These are phyloP conservation scores for Venturia effusa DNA, from an alignment of 2,329 filamentous ascomycete species.

Conservation along the genomic window DNA sequence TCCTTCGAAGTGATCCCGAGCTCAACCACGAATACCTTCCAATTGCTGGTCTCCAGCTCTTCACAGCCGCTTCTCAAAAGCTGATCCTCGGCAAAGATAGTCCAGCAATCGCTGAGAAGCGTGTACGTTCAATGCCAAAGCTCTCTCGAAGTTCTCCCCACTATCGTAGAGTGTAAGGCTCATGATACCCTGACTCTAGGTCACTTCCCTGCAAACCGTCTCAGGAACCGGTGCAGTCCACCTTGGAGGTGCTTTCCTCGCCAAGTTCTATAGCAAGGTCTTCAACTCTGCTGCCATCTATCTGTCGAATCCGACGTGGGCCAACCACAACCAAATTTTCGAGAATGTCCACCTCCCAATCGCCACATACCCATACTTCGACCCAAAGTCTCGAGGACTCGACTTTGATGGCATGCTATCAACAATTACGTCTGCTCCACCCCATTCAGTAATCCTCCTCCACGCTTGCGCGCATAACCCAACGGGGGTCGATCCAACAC, in stretches of 20 bases:
- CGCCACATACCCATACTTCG: constrained; percentile 89
- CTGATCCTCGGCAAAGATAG: constrained; percentile 74
- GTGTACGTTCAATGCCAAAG: constrained; percentile 35
- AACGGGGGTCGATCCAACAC: constrained; percentile 88
- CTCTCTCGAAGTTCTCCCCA: background rate
- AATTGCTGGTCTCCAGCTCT: constrained; percentile 76
- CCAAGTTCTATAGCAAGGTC: constrained; percentile 65
- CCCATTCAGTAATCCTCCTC: constrained; percentile 76
- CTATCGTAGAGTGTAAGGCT: background rate
- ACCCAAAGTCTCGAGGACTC: constrained; percentile 74
- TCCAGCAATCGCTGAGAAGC: constrained; percentile 73
- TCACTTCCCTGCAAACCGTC: constrained; percentile 80
- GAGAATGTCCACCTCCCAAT: constrained; percentile 71
- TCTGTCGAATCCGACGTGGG: constrained; percentile 93
- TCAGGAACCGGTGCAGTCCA: constrained; percentile 95
- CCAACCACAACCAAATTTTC: constrained; percentile 98
- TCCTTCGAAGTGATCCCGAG: constrained; percentile 76
- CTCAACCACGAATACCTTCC: constrained; percentile 98
- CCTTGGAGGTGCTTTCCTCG: constrained; percentile 83
- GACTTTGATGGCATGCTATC: constrained; percentile 83
- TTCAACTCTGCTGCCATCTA: constrained; percentile 62
- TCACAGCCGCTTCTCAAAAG: constrained; percentile 84
- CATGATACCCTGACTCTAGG: constrained; percentile 25
- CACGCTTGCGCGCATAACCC: constrained; percentile 98
- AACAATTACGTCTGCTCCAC: constrained; percentile 58